Evolutionary conservation across 495 filamentous ascomycete species (phyloP), one percentile per base, ranked within the genome.

Genomic region (Antarctomyces pellizariae): DNA sequence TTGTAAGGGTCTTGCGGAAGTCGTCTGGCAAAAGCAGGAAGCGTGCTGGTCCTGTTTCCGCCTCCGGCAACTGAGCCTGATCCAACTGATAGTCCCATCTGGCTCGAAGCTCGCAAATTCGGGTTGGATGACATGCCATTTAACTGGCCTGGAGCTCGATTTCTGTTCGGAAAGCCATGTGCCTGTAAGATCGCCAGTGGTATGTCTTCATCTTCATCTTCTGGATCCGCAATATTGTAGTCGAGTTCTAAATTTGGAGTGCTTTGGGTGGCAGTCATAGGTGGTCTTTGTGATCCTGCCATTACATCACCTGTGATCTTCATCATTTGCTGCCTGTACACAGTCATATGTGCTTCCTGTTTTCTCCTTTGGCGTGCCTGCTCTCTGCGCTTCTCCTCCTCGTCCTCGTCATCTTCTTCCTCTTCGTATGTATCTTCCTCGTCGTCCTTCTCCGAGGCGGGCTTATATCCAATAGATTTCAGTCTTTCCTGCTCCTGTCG

Each of bases 291-390:
- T 0, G 40, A 29, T 6, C 44, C 33, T 1, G 57, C 40, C 25
- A 57, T 60, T 4, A 58, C 49, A 37, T 78, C 76, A 25, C 83
- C 83, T 5, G 79, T 90, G 11, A 89, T 72, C 42, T 91, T 92
- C 77, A 80, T 89, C 80, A 93, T 90, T 45, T 84, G 73, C 43
- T 93, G 84, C 24, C 86, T 66, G 43, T 91, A 90, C 5, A 93
- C 70, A 7, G 79, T 57, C 45, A 92, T 61, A 45, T 89, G 78
- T 6, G 83, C 84, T 42, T 91, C 79, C 39, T 92, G 82, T 50
- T 84, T 89, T 32, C 68, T 61, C 32, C 84, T 63, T 36, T 82
- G 76, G 40, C 71, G 71, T 22, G 72, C 66, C 17, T 71, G 52
- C 42, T 75, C 59, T 34, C 62, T 72, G 16, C 67, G 61, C 36